Base-by-base conservation (phyloP, 2,329 filamentous ascomycete genomes). In the Xylaria polymorpha region DNA sequence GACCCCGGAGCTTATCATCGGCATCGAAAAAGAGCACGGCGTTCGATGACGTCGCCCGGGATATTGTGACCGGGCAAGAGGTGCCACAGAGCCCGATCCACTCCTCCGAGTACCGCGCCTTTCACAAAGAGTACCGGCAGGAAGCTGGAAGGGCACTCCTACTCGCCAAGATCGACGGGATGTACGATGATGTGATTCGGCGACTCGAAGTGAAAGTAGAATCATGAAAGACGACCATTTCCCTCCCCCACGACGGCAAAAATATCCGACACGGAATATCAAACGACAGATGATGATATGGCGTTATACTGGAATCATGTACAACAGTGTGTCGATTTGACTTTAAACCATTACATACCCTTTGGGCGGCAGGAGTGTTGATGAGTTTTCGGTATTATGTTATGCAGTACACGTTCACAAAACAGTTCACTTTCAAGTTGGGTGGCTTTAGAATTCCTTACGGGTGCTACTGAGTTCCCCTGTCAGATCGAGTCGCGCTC, bases 51-150 rank as follows among this genome's bases (percentile, higher is more conserved):
- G 66, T 74, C 22, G 72, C 72, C 48, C 69, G 72, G 41, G 71
- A 73, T 22, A 74, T 74, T n/a, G 67, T 72, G 37, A 74, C 72
- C 37, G 72, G 72, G 1, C 66, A 60, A 32, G 72, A 72, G 60
- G 72, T 74, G 8, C 71, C 72, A 15, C 72, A 69, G 56, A 73
- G 66, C 25, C 69, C 69, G 18, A 44, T 69, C 22, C 68, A 64
- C 57, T 72, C 71, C 9, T 69, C 71, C 59, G 64, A 72, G 37
- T 74, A 73, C 66, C 72, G 72, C 18, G 71, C 72, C 37, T 70
- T 70, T 22, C 71, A 74, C 60, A 73, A 71, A 39, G 70, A 71
- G 43, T 74, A 74, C 55, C 71, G 71, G 9, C 72, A 74, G 37
- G 72, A 73, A 63, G 71, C 64, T 12, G 71, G 72, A 6, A 61